phyloP scores from a whole-genome alignment of 2,329 filamentous ascomycete species.

The Madurella fahalii region DNA sequence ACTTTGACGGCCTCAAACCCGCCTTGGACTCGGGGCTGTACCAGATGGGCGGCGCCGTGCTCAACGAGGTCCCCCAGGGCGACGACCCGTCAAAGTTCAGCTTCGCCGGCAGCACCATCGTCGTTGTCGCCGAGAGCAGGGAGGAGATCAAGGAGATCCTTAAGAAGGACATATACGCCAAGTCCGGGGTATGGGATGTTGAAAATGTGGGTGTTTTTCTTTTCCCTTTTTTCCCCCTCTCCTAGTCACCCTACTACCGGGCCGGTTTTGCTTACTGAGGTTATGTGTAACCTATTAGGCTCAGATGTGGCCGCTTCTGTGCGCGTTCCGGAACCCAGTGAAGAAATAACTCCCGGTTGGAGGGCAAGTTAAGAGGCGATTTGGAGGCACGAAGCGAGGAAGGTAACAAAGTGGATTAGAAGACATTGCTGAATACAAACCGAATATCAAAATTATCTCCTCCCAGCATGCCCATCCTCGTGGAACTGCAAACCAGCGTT shows the following conservation, averaged over 20 bases:
- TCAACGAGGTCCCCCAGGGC: constrained; percentile 62
- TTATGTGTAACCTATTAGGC: constrained; percentile 16
- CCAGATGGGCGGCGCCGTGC: constrained; percentile 65
- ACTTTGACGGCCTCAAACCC: constrained; percentile 54
- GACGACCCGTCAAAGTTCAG: constrained; percentile 55
- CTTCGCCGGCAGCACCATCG: constrained; percentile 70
- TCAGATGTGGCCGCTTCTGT: constrained; percentile 34
- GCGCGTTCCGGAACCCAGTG: constrained; percentile 28
- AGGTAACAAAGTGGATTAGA: no score
- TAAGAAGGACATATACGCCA: constrained; percentile 68
- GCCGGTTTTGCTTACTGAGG: neutral
- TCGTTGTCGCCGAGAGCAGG: constrained; percentile 61
- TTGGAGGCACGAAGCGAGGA: no score
- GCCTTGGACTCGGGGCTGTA: constrained; percentile 51
- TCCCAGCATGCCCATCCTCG: neutral
- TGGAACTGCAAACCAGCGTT: neutral
- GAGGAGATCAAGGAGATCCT: constrained; percentile 66
- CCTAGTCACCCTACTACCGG: neutral
- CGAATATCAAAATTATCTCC: no score
- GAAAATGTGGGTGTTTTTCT: constrained; percentile 52
- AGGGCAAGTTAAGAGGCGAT: neutral
- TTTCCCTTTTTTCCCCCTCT: constrained; percentile 28
- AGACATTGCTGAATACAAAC: neutral
- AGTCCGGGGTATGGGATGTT: constrained; percentile 74
- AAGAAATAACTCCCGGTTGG: constrained; percentile 9